Evolutionary conservation across 2,329 filamentous ascomycete species (phyloP), one percentile per base, ranked within the genome.

Genomic region (Fusarium nanum): DNA sequence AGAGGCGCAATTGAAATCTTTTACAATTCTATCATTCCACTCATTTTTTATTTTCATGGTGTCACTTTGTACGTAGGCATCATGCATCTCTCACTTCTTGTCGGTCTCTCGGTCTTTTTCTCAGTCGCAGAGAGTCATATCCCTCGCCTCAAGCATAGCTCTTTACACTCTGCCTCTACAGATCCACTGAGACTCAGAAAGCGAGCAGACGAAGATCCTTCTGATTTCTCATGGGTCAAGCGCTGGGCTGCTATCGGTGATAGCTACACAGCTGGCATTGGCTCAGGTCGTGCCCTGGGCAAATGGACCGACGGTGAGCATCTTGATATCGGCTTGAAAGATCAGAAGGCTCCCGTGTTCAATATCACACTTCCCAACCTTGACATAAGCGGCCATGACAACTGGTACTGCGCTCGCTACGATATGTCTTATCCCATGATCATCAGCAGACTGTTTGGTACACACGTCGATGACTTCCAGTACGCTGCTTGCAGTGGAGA

Each of bases 361-460:
- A 52, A 59, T 10, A 53, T 63, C 0, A 46, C 27, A 0, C 6
- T 59, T 0, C 60, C 60, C 1, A 48, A 47, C 0, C 25, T 60
- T 0, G 28, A 63, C 20, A 25, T 63, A 0, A 59, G 47, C 3
- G 55, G 55, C 0, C 47, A 55, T 3, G 45, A 46, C 0, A 49
- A 64, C 30, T 64, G 46, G 49, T 62, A 50, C n/a, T 57, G 58
- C 8, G 2, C 57, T 0, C 3, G 61, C 5, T 62, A 64, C 6
- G 57, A 62, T 27, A 56, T 56, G 50, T 49, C 57, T 2, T 64
- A 57, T 30, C 57, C 61, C 4, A 62, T 62, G 49, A 46, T 62
- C 1, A 18, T 62, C 20, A 56, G n/a, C n/a, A n/a, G n/a, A n/a
- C n/a, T n/a, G n/a, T n/a, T n/a, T n/a, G n/a, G n/a, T n/a, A n/a